Conservation (phyloP, 78 protist species). For the Speleostelium caveatum region DNA sequence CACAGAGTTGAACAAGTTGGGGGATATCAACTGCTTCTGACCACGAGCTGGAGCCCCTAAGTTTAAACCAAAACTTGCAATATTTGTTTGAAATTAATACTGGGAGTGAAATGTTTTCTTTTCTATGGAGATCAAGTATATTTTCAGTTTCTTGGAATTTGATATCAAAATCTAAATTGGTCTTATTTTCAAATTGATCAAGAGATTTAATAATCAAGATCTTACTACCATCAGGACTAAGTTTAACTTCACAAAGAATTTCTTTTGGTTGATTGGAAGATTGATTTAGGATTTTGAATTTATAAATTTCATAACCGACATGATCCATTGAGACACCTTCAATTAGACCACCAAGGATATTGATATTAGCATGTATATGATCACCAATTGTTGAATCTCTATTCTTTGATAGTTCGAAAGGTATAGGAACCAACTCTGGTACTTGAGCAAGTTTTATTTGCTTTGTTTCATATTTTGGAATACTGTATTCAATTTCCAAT, state of each 20-base stretch:
- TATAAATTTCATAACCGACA: constrained; percentile 43
- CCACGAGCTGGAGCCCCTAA: constrained; percentile 17
- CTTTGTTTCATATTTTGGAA: constrained; percentile 11
- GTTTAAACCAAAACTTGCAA: background rate
- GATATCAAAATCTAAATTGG: background rate
- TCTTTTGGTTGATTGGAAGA: background rate
- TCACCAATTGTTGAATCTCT: constrained; percentile 60
- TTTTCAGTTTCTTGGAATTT: constrained; percentile 23
- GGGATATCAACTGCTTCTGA: constrained; percentile 22
- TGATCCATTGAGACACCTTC: constrained; percentile 26
- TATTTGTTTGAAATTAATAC: background rate
- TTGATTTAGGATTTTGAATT: background rate
- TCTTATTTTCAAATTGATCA: constrained; percentile 60
- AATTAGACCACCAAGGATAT: background rate
- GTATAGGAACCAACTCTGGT: background rate
- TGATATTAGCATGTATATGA: constrained; percentile 7
- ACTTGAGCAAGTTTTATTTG: background rate
- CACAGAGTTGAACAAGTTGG: background rate
- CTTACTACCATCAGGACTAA: constrained; percentile 63
- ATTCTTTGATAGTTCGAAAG: constrained; percentile 4
- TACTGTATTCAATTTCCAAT: background rate
- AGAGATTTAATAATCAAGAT: constrained; percentile 14
- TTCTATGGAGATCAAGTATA: background rate
- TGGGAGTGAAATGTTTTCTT: constrained; percentile 38
- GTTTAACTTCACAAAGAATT: constrained; percentile 24